These are phyloP conservation scores for Pyrus pyrifolia DNA, from an alignment of 306 rosid species.

Conservation along the genomic window DNA sequence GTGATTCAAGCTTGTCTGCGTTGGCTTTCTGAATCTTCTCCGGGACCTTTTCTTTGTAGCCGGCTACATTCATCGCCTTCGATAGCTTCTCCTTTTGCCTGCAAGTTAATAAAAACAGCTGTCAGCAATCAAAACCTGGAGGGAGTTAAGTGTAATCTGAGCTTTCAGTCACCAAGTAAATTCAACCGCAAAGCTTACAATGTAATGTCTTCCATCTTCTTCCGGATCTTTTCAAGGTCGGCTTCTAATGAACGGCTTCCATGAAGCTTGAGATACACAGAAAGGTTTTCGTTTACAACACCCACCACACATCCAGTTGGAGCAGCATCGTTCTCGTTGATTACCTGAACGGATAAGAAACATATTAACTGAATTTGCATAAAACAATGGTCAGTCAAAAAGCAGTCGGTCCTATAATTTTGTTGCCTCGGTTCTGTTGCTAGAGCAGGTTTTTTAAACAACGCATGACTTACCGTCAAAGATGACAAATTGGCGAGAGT, in stretches of 20 bases:
- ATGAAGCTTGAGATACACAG: constrained; percentile 38
- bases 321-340: constrained; percentile 30
- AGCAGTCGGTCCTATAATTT: background rate
- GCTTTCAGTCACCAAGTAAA: background rate
- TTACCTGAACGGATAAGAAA: constrained; percentile 20
- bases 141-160: background rate
- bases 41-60: constrained; percentile 76
- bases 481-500: constrained; percentile 77
- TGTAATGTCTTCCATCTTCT: constrained; percentile 36
- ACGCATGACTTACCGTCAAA: constrained; percentile 30
- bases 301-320: constrained; percentile 39
- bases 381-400: background rate
- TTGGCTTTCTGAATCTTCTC: constrained; percentile 43
- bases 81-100: constrained; percentile 63
- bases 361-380: background rate
- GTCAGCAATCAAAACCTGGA: background rate
- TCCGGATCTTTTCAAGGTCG: constrained; percentile 40
- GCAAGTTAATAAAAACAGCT: background rate
- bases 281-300: constrained; percentile 34
- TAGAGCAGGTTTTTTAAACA: background rate
- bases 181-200: constrained; percentile 24
- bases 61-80: constrained; percentile 46
- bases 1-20: constrained; percentile 53
- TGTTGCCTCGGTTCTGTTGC: background rate
- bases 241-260: constrained; percentile 40